phyloP scores from a whole-genome alignment of 768 basidiomycete genomes.

The Sarcodon aspratus region DNA sequence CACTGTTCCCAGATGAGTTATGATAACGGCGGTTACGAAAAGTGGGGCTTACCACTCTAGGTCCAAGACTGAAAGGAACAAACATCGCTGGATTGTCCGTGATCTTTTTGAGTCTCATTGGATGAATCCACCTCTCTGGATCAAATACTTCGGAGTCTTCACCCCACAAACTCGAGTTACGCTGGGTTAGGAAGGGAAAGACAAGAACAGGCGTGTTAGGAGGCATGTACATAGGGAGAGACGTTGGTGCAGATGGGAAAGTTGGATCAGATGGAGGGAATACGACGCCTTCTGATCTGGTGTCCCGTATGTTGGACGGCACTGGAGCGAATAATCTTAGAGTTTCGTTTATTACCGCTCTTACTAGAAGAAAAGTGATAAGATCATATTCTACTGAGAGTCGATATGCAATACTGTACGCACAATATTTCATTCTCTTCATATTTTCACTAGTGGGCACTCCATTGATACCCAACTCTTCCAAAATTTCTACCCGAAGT shows the following conservation, averaged over 20 bases:
- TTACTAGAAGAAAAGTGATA: slow-evolving; percentile 28
- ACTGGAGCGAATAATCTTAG: slow-evolving; percentile 73
- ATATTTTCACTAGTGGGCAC: slow-evolving; percentile 47
- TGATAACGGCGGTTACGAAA: not conserved
- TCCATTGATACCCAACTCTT: slow-evolving; percentile 35
- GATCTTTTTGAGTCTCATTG: slow-evolving; percentile 31
- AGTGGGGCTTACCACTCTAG: slow-evolving; percentile 30
- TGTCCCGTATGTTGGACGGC: slow-evolving; percentile 59
- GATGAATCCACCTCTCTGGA: slow-evolving; percentile 67
- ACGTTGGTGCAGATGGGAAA: slow-evolving; percentile 15
- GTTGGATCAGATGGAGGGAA: slow-evolving; percentile 43
- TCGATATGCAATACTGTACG: no score
- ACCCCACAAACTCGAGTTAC: slow-evolving; percentile 63
- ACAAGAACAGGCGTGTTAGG: slow-evolving; percentile 44
- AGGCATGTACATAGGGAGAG: slow-evolving; percentile 47
- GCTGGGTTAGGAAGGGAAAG: slow-evolving; percentile 52
- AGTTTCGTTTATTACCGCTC: slow-evolving; percentile 71
- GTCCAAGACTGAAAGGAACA: slow-evolving; percentile 65
- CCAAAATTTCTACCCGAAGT: slow-evolving; percentile 50
- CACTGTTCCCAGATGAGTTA: slow-evolving; percentile 28
- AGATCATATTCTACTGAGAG: not conserved
- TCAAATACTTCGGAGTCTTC: slow-evolving; percentile 63
- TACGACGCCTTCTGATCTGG: slow-evolving; percentile 33
- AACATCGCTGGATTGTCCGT: slow-evolving; percentile 58
- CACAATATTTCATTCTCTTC: slow-evolving; percentile 55